phyloP scores from a whole-genome alignment of 768 basidiomycete genomes.

The Tylopilus subfusipes region DNA sequence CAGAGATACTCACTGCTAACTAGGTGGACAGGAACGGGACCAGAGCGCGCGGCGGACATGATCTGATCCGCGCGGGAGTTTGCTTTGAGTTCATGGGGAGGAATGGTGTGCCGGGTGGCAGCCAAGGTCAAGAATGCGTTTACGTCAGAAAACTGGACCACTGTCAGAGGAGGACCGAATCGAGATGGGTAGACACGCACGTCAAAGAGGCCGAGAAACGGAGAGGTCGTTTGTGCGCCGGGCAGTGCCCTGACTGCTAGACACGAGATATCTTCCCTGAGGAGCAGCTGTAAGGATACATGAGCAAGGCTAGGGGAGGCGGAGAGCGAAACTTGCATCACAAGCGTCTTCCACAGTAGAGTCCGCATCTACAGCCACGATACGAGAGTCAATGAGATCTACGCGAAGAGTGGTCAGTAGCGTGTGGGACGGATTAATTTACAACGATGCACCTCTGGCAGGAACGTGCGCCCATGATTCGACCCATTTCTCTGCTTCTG shows the following conservation, averaged over 20 bases:
- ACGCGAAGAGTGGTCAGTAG: background rate
- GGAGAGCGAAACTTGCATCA: slow-evolving; percentile 46
- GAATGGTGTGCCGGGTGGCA: slow-evolving; percentile 69
- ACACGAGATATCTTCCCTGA: slow-evolving; percentile 61
- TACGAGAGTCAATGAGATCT: slow-evolving; percentile 71
- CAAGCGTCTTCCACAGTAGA: slow-evolving; percentile 80
- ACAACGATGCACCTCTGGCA: slow-evolving; percentile 49
- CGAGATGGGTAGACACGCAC: slow-evolving; percentile 38
- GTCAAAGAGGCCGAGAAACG: slow-evolving; percentile 67
- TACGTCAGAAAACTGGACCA: slow-evolving; percentile 69
- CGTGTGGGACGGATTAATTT: background rate
- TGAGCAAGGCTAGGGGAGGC: background rate
- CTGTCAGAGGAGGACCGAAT: slow-evolving; percentile 6
- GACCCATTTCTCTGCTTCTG: slow-evolving; percentile 52
- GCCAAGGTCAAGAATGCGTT: slow-evolving; percentile 86
- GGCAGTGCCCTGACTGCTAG: slow-evolving; percentile 52
- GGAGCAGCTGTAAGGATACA: slow-evolving; percentile 44
- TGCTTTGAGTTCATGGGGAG: slow-evolving; percentile 55
- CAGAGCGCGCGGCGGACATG: slow-evolving; percentile 68
- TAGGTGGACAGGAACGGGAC: slow-evolving; percentile 68
- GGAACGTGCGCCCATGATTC: slow-evolving; percentile 51
- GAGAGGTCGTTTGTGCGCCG: slow-evolving; percentile 17
- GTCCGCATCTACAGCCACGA: slow-evolving; percentile 66
- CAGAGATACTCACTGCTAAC: slow-evolving; percentile 62
- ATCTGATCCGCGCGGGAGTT: slow-evolving; percentile 65